These are phyloP conservation scores for Chernovozyma sophiae-reginae DNA, from an alignment of 1,139 yeast species.

Conservation along the genomic window DNA sequence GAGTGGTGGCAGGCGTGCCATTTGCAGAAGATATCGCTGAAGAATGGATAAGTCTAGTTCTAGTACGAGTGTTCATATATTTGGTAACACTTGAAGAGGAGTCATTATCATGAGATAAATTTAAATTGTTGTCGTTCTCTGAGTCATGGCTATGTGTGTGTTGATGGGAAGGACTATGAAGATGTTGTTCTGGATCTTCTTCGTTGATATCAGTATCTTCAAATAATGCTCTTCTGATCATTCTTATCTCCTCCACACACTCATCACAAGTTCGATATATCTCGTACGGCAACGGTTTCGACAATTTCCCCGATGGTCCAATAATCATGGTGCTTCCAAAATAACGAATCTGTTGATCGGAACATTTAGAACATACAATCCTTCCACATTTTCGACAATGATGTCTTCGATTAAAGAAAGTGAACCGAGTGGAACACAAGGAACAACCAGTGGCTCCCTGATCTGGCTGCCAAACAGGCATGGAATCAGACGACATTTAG, in stretches of 20 bases:
- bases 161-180: not conserved
- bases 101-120: conserved; percentile 10
- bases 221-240: conserved; percentile 48
- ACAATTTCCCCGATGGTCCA: conserved; percentile 22
- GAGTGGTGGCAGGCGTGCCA: not conserved
- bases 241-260: conserved; percentile 59
- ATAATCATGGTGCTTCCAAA: conserved; percentile 38
- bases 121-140: not conserved
- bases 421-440: conserved; percentile 54
- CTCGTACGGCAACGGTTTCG: conserved; percentile 24
- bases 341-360: conserved; percentile 43
- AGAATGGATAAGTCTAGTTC: conserved; percentile 19
- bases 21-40: conserved; percentile 24
- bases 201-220: conserved; percentile 11
- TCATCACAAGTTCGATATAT: conserved; percentile 65
- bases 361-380: conserved; percentile 68
- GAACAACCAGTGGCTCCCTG: conserved; percentile 55
- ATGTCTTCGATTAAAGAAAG: conserved; percentile 75
- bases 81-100: conserved; percentile 20
- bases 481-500: not conserved
- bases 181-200: not conserved
- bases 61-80: conserved; percentile 15
- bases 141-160: not conserved
- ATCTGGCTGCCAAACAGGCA: conserved; percentile 71
- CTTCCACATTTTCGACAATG: conserved; percentile 88